Percentiles rank a stretch among this genome's conserved stretches.
phyloP scores from a whole-genome alignment of 2,329 filamentous ascomycete species.

The Hypoxylon sp. region DNA sequence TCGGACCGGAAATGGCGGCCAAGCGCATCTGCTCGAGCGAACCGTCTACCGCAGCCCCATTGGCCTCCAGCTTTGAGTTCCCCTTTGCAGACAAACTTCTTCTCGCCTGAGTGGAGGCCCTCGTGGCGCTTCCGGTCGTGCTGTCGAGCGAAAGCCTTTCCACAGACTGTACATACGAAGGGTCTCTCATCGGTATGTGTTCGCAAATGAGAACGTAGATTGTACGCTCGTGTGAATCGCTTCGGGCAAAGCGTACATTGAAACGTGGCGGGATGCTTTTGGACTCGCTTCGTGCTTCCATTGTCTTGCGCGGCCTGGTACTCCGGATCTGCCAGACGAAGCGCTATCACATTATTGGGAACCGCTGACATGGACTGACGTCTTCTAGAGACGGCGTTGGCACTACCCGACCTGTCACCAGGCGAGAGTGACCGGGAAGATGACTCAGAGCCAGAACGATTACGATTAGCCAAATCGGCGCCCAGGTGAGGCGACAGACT shows the following conservation, averaged over 20 bases:
- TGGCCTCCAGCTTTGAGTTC: slow-evolving; percentile 84
- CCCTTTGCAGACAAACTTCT: slow-evolving; percentile 97
- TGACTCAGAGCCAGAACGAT: slow-evolving; percentile 59
- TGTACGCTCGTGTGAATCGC: slow-evolving; percentile 95
- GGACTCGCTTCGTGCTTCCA: slow-evolving; percentile 81
- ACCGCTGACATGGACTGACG: slow-evolving; percentile 75
- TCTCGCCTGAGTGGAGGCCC: slow-evolving; percentile 94
- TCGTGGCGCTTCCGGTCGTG: slow-evolving; percentile 98
- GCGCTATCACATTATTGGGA: slow-evolving; percentile 77
- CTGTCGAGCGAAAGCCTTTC: slow-evolving; percentile 96
- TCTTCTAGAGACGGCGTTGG: slow-evolving; percentile 59
- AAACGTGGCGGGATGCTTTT: slow-evolving; percentile 98
- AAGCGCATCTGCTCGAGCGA: slow-evolving; percentile 93
- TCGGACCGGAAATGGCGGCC: slow-evolving; percentile 96
- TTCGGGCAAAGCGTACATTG: slow-evolving; percentile 95
- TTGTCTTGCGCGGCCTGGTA: slow-evolving; percentile 75
- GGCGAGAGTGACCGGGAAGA: slow-evolving; percentile 65
- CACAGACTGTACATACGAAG: slow-evolving; percentile 96
- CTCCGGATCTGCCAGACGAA: slow-evolving; percentile 89
- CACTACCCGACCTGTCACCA: slow-evolving; percentile 65
- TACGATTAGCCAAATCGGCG: slow-evolving; percentile 57
- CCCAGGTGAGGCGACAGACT: slow-evolving; percentile 65
- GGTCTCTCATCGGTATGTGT: slow-evolving; percentile 98
- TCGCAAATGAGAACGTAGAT: slow-evolving; percentile 91
- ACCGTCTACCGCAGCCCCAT: slow-evolving; percentile 94